phyloP scores from a whole-genome alignment of 2,329 filamentous ascomycete genomes.

The Ampelomyces quisqualis region DNA sequence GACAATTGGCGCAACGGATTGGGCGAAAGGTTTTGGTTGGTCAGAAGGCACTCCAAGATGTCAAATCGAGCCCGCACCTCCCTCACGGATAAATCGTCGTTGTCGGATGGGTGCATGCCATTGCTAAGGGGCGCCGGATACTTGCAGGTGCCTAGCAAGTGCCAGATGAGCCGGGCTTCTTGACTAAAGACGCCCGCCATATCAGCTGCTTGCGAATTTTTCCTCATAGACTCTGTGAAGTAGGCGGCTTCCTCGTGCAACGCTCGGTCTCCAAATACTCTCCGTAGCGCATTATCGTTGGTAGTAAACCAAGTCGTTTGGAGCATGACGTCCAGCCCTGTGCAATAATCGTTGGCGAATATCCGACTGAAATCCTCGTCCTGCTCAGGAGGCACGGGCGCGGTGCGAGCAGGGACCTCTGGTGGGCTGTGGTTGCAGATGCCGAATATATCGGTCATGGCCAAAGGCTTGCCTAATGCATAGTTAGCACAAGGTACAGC shows the following conservation, averaged over 20 bases:
- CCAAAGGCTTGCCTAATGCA: slow-evolving; percentile 37
- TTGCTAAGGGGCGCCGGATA: slow-evolving; percentile 38
- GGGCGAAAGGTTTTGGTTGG: slow-evolving; percentile 63
- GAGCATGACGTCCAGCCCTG: slow-evolving; percentile 39
- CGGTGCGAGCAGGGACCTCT: slow-evolving; percentile 33
- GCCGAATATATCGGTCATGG: slow-evolving; percentile 38
- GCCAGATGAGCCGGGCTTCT: slow-evolving; percentile 63
- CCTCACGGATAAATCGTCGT: slow-evolving; percentile 62
- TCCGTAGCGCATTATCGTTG: slow-evolving; percentile 50
- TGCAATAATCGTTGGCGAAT: slow-evolving; percentile 39
- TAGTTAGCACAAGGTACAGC: not conserved
- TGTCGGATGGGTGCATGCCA: slow-evolving; percentile 46
- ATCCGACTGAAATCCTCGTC: slow-evolving; percentile 39
- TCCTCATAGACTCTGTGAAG: slow-evolving; percentile 39
- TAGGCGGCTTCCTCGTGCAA: slow-evolving; percentile 40
- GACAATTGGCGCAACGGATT: slow-evolving; percentile 59
- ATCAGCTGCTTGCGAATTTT: slow-evolving; percentile 24
- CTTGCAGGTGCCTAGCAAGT: slow-evolving; percentile 57
- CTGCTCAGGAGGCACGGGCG: slow-evolving; percentile 30
- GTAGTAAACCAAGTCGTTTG: slow-evolving; percentile 80
- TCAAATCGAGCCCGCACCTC: slow-evolving; percentile 67
- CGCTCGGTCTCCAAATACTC: slow-evolving; percentile 53
- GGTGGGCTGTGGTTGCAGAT: slow-evolving; percentile 41
- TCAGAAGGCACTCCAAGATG: slow-evolving; percentile 74
- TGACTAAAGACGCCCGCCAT: slow-evolving; percentile 51